phyloP scores from a whole-genome alignment of 2,329 filamentous ascomycete species.

The Beauveria medogensis region DNA sequence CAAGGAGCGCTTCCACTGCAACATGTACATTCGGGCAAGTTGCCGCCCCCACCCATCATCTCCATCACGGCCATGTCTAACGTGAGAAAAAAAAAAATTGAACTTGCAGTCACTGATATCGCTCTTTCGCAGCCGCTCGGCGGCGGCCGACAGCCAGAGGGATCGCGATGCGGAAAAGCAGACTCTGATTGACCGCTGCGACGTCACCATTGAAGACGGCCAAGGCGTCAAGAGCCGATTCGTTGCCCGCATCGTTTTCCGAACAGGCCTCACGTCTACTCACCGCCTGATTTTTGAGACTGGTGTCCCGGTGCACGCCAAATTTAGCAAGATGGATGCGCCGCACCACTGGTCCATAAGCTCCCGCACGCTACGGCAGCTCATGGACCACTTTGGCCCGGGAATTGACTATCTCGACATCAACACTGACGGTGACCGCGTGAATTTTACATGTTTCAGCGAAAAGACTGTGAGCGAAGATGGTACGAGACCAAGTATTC shows the following conservation, averaged over 20 bases:
- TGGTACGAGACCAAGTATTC: slow-evolving; percentile 20
- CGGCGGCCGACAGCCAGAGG: slow-evolving; percentile 47
- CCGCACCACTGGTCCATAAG: slow-evolving; percentile 66
- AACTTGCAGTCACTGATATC: slow-evolving; percentile 53
- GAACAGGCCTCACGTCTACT: slow-evolving; percentile 69
- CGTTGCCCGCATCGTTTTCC: slow-evolving; percentile 64
- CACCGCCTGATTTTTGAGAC: slow-evolving; percentile 70
- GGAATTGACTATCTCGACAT: slow-evolving; percentile 76
- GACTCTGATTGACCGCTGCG: slow-evolving; percentile 64
- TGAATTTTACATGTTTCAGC: slow-evolving; percentile 74
- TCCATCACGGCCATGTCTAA: no score
- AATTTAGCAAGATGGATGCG: slow-evolving; percentile 60
- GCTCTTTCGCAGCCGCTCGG: slow-evolving; percentile 60
- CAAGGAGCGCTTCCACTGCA: slow-evolving; percentile 61
- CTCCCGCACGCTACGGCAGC: slow-evolving; percentile 61
- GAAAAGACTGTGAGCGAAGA: slow-evolving; percentile 65
- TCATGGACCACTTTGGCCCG: slow-evolving; percentile 73
- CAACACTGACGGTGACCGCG: slow-evolving; percentile 62
- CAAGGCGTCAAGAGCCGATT: slow-evolving; percentile 64
- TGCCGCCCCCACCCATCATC: background rate
- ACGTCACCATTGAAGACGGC: slow-evolving; percentile 65
- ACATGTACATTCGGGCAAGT: slow-evolving; percentile 61
- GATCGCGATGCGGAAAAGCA: slow-evolving; percentile 49
- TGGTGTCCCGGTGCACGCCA: slow-evolving; percentile 65
- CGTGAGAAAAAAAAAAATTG: background rate